Evolutionary conservation across 108 stramenopile species (phyloP), one percentile per base, ranked within the genome.

Genomic region (Nitzschia sp.): DNA sequence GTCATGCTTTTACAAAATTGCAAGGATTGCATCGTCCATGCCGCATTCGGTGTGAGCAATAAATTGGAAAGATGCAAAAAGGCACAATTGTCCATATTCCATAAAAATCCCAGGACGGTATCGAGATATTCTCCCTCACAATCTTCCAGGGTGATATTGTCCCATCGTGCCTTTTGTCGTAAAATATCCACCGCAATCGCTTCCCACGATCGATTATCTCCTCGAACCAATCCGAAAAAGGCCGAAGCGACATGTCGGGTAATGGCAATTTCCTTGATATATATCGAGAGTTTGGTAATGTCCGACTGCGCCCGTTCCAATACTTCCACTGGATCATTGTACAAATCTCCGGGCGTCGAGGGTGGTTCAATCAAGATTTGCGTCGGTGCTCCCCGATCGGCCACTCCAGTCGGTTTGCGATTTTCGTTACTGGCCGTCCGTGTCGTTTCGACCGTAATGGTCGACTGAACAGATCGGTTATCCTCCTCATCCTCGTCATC

Each of bases 141-240:
- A 17, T 48, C 56, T 21, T 76, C 75, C 3, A 76, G 22, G 4
- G 59, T 58, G 29, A 76, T 76, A 15, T 44, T 61, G n/a, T 76
- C 63, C 75, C 75, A 76, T 34, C 75, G 63, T 17, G 63, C 68
- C 61, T 76, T 76, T 59, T 76, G 75, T 36, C 75, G 75, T 35
- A 76, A 41, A 15, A 76, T 69, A 65, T 76, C 75, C 0, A 76
- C 75, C 17, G 75, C 75, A 28, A 76, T 59, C 3, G 53, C 59
- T 45, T 76, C 75, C 75, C 75, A 76, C 3, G 75, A 58, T 3
- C 60, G 58, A 58, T 58, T 65, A 35, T 76, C 68, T 4, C 75
- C 75, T 27, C 75, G 68, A 3, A 76, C 33, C 46, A 76, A 31
- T 35, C 46, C 63, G 33, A 76, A 28, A 33, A 69, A 65, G 11